These are phyloP conservation scores for Podila minutissima DNA, from an alignment of 192 early-diverging fungal species.

Conservation along the genomic window DNA sequence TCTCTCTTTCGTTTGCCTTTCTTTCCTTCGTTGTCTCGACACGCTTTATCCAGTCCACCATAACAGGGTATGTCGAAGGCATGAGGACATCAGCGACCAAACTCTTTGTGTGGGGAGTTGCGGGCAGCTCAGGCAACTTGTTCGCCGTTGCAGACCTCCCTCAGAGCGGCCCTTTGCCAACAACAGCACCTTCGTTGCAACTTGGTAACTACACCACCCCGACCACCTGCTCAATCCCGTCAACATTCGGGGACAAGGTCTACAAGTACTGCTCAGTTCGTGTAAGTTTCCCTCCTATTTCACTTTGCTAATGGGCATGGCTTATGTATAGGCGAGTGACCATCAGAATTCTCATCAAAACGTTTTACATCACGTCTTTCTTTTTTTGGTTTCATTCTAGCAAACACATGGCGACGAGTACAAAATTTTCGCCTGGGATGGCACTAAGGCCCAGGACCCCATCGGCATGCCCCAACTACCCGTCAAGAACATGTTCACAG, in stretches of 20 bases:
- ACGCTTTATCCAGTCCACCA: not conserved
- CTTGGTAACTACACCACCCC: not conserved
- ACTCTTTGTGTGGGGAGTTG: constrained; percentile 6
- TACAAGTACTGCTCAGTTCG: not conserved
- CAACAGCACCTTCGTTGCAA: constrained; percentile 4
- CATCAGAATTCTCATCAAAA: too few species aligned
- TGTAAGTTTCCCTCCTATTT: not conserved
- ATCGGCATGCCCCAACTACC: constrained; percentile 15
- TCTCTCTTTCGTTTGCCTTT: too few species aligned
- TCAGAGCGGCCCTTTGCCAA: constrained; percentile 8
- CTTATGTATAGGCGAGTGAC: too few species aligned
- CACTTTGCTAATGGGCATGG: too few species aligned
- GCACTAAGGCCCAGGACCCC: not conserved
- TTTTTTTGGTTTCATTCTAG: constrained; percentile 3
- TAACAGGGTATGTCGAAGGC: not conserved
- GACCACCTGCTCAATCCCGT: not conserved
- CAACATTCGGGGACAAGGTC: not conserved
- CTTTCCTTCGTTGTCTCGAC: too few species aligned
- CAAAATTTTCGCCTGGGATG: constrained; percentile 8
- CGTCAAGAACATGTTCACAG: not conserved
- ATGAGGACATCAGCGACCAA: not conserved
- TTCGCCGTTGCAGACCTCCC: not conserved
- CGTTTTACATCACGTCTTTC: not conserved
- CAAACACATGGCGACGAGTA: not conserved
- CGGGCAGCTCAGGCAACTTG: not conserved